A percentile compares a stretch with the other conserved stretches of the same genome.
Conservation (phyloP, 2,329 filamentous ascomycete species). For the Colletotrichum plurivorum region DNA sequence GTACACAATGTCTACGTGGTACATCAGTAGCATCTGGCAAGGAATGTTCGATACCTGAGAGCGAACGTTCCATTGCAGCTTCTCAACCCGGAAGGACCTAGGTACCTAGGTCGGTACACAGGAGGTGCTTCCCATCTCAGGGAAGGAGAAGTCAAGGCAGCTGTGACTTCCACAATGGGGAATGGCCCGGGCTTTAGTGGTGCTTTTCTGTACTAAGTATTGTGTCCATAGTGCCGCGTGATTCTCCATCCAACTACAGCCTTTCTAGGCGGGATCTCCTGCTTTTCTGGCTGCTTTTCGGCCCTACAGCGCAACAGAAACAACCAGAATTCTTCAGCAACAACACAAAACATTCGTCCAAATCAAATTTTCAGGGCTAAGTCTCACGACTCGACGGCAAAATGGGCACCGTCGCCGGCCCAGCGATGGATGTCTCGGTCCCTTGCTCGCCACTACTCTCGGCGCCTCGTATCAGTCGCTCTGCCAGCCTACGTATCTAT, state of each 20-base stretch:
- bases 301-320: slow-evolving; percentile 10
- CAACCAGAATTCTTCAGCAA: slow-evolving; percentile 23
- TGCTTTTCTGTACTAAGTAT: slow-evolving; percentile 5
- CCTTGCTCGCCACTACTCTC: slow-evolving; percentile 29
- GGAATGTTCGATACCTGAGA: too few species aligned
- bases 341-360: neutral
- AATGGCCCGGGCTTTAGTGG: slow-evolving; percentile 2
- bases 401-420: neutral
- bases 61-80: too few species aligned
- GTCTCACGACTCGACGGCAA: slow-evolving; percentile 10
- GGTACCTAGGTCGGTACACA: too few species aligned
- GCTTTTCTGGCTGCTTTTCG: slow-evolving; percentile 33
- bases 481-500: slow-evolving; percentile 3
- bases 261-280: slow-evolving; percentile 5
- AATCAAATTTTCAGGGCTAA: neutral
- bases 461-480: slow-evolving; percentile 12
- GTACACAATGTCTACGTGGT: too few species aligned
- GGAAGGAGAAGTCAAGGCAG: too few species aligned
- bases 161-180: too few species aligned
- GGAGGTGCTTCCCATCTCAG: too few species aligned
- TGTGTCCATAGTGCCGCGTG: slow-evolving; percentile 11
- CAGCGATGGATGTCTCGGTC: slow-evolving; percentile 4
- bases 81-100: too few species aligned
- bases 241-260: slow-evolving; percentile 23
- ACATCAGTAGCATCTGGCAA: too few species aligned